These are phyloP conservation scores for Penicillium ochrochloron DNA, from an alignment of 495 filamentous ascomycete species.

Conservation along the genomic window DNA sequence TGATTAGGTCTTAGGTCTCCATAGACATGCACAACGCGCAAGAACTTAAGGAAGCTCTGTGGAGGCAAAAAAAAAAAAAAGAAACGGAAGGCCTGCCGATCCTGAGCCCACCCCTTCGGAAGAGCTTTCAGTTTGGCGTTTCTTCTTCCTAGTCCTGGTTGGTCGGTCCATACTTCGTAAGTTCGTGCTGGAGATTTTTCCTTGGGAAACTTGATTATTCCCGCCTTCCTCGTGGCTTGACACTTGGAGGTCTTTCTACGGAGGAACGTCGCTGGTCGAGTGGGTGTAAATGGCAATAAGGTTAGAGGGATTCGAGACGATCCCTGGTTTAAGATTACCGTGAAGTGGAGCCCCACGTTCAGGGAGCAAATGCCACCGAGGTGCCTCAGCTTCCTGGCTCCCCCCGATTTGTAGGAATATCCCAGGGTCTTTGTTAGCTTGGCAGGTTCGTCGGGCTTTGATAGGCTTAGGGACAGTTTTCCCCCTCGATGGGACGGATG, in stretches of 20 bases:
- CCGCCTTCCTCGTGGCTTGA: slow-evolving; percentile 14
- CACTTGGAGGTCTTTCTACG: slow-evolving; percentile 7
- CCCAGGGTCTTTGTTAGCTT: neutral
- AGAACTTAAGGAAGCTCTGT: slow-evolving; percentile 2
- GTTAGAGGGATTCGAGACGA: slow-evolving; percentile 24
- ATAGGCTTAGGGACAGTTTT: neutral
- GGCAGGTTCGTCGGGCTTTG: slow-evolving; percentile 3
- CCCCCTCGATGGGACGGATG: slow-evolving; percentile 1
- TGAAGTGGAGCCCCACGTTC: slow-evolving; percentile 34
- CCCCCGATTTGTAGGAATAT: neutral
- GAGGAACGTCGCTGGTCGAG: neutral
- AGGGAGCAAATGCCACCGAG: slow-evolving; percentile 21
- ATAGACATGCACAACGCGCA: slow-evolving; percentile 12
- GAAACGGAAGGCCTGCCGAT: slow-evolving; percentile 18
- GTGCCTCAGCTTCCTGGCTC: slow-evolving; percentile 6
- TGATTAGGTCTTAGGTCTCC: neutral
- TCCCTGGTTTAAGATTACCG: slow-evolving; percentile 26
- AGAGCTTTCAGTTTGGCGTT: neutral
- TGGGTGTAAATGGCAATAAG: slow-evolving; percentile 22
- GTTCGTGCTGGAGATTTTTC: neutral
- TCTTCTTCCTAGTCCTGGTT: neutral
- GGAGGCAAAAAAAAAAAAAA: slow-evolving; percentile 8
- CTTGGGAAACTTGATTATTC: neutral
- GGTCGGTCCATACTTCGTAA: neutral
- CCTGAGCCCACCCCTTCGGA: neutral